phyloP scores from a whole-genome alignment of 495 filamentous ascomycete genomes.

The Podospora anserina region DNA sequence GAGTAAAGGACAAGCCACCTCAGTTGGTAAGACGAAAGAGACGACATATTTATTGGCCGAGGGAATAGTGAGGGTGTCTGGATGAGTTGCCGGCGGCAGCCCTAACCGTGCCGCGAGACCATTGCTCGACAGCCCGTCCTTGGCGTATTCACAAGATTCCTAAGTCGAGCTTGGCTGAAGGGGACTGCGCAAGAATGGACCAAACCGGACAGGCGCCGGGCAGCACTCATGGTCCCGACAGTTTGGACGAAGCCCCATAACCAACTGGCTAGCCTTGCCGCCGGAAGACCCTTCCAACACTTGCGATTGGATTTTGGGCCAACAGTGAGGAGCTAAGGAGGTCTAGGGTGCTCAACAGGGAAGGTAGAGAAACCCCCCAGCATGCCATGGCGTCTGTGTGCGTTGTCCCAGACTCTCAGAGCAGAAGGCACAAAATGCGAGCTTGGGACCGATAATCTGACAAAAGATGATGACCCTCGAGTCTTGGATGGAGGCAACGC shows the following conservation, averaged over 20 bases:
- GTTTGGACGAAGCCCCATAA: slow-evolving; percentile 8
- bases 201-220: background rate
- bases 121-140: background rate
- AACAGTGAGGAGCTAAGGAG: too few species aligned
- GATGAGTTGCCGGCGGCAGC: background rate
- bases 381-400: background rate
- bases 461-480: too few species aligned
- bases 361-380: background rate
- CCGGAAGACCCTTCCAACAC: background rate
- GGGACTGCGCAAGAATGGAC: slow-evolving; percentile 16
- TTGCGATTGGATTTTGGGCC: background rate
- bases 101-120: background rate
- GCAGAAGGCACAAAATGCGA: background rate
- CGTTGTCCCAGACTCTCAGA: background rate
- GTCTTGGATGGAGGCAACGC: too few species aligned
- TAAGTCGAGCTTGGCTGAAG: background rate
- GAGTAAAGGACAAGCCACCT: background rate
- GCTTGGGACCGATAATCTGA: background rate
- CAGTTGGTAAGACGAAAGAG: too few species aligned
- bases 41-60: too few species aligned
- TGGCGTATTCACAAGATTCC: background rate
- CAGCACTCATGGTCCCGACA: slow-evolving; percentile 5
- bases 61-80: background rate
- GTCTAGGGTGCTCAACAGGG: too few species aligned
- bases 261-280: background rate